phyloP scores from a whole-genome alignment of 768 basidiomycete genomes.

The Dacryopinax primogenitus region DNA sequence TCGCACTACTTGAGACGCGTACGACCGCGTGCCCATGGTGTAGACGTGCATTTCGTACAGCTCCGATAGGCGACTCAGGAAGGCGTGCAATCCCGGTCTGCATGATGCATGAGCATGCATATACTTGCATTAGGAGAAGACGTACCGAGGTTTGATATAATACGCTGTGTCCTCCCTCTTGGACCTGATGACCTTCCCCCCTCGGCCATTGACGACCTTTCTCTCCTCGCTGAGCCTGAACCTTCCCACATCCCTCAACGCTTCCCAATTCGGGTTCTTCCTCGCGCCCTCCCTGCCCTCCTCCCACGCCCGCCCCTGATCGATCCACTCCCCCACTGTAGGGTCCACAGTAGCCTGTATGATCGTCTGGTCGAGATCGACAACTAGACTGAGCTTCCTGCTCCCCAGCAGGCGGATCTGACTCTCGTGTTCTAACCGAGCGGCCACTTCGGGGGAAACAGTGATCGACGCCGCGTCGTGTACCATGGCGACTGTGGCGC shows the following conservation, averaged over 20 bases:
- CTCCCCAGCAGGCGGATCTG: slow-evolving; percentile 61
- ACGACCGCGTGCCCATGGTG: slow-evolving; percentile 96
- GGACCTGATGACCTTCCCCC: slow-evolving; percentile 30
- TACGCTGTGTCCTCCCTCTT: slow-evolving; percentile 80
- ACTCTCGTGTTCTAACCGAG: slow-evolving; percentile 72
- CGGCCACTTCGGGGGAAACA: slow-evolving; percentile 85
- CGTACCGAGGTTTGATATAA: slow-evolving; percentile 93
- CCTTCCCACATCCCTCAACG: slow-evolving; percentile 76
- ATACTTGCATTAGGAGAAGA: slow-evolving; percentile 7
- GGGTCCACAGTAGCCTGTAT: slow-evolving; percentile 98
- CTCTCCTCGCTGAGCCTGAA: slow-evolving; percentile 78
- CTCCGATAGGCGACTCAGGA: slow-evolving; percentile 54
- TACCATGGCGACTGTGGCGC: slow-evolving; percentile 86
- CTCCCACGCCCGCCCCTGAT: slow-evolving; percentile 73
- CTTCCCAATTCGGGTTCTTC: slow-evolving; percentile 88
- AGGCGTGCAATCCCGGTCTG: slow-evolving; percentile 73
- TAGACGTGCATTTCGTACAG: slow-evolving; percentile 99
- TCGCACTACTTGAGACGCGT: slow-evolving; percentile 88
- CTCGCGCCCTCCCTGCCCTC: slow-evolving; percentile 28
- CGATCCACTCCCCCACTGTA: slow-evolving; percentile 94
- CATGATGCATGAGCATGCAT: slow-evolving; percentile 12
- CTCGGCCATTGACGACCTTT: slow-evolving; percentile 33
- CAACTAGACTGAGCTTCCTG: slow-evolving; percentile 82
- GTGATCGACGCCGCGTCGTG: slow-evolving; percentile 85
- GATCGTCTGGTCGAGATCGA: slow-evolving; percentile 97